These are phyloP conservation scores for Marsdenia floribunda DNA, from an alignment of 257 asterid species.

Conservation along the genomic window DNA sequence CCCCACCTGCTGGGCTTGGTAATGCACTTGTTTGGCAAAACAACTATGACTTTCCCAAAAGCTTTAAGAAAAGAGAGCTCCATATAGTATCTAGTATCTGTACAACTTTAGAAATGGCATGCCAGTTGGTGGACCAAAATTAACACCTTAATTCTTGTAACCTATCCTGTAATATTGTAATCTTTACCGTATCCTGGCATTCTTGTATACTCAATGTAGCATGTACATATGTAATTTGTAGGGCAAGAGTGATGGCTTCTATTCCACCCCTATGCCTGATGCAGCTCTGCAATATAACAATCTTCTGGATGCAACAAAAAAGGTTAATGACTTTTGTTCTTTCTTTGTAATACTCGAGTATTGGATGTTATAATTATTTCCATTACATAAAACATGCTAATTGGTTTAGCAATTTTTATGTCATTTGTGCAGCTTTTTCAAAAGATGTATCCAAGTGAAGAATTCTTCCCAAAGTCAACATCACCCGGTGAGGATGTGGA, in stretches of 20 bases:
- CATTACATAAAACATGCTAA: constrained; percentile 7
- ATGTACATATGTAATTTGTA: constrained; percentile 27
- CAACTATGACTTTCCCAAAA: not conserved
- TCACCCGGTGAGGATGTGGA: constrained; percentile 30
- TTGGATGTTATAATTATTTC: not conserved
- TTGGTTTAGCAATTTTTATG: not conserved
- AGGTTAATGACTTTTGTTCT: constrained; percentile 32
- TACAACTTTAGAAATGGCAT: not conserved
- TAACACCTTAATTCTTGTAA: not conserved
- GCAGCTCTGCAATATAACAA: constrained; percentile 56
- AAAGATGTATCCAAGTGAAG: constrained; percentile 54
- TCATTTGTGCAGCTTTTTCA: constrained; percentile 41
- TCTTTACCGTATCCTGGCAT: not conserved
- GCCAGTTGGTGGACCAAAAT: not conserved
- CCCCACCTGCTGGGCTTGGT: not conserved
- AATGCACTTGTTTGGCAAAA: not conserved
- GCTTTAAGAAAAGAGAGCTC: not conserved
- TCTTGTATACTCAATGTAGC: not conserved
- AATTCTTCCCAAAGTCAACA: constrained; percentile 47
- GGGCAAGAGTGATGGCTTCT: constrained; percentile 38
- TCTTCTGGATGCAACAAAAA: constrained; percentile 51
- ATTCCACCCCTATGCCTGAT: constrained; percentile 57
- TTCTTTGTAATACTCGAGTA: not conserved
- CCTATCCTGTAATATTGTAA: not conserved
- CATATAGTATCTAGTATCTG: not conserved